Evolutionary conservation across 768 basidiomycete genomes (phyloP), one percentile per base, ranked within the genome.

Genomic region (Hygrocybe coccinea): DNA sequence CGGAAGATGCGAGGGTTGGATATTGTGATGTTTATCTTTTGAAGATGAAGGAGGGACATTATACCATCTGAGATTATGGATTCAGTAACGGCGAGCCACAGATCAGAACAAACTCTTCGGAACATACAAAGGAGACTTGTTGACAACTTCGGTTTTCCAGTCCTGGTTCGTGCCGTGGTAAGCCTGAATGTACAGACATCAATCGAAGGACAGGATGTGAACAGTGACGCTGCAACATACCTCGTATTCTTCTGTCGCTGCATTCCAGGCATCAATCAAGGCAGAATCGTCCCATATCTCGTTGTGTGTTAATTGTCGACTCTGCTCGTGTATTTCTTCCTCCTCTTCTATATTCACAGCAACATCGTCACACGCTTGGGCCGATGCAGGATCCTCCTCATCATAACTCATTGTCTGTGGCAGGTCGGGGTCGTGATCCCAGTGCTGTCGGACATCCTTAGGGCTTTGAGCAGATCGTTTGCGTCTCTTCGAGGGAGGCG

Each of bases 271-370:
- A 51, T 87, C 78, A 44, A 92, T 80, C 59, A 92, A 78, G 3
- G 86, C 87, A 35, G 87, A 86, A 66, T 92, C 90, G 60, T 92
- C 90, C 90, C 90, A 92, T 36, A 90, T 83, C 63, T 92, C 89
- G 47, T 84, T 79, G 34, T 85, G 78, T 8, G 85, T 82, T 56
- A 90, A 75, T 53, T 82, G 76, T 24, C 84, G 76, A 59, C 84
- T 83, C 62, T 85, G 82, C n/a, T 71, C 73, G 4, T 68, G 68
- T 5, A 67, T 69, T 15, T 61, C 69, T 22, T 55, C 67, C 9
- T 62, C 65, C 21, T 66, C 62, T n/a, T 70, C 72, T 4, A 67
- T 68, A 8, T 67, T 69, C 17, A 60, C 69, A 24, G 54, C 66
- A 9, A 62, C n/a, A n/a, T 64, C 17, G 66, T 61, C 22, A 41